These are phyloP conservation scores for Pelargonium fulgidum DNA, from an alignment of 441 rosid genomes.

Conservation along the genomic window DNA sequence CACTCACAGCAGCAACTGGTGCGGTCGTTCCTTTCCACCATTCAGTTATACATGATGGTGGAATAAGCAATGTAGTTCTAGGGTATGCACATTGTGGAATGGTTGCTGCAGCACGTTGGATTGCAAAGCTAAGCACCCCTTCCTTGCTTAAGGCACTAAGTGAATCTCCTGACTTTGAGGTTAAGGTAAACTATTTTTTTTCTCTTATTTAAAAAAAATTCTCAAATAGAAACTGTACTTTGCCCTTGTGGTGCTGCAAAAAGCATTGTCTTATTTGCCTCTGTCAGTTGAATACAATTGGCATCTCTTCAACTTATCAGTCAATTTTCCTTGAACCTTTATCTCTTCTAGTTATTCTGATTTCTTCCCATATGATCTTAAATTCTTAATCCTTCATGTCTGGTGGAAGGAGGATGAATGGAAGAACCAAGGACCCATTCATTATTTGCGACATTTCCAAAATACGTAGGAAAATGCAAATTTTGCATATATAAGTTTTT, in stretches of 20 bases:
- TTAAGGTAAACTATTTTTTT: conserved; percentile 50
- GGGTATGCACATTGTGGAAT: conserved; percentile 99
- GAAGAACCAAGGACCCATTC: neutral
- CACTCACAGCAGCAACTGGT: conserved; percentile 93
- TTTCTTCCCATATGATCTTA: neutral
- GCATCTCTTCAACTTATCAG: neutral
- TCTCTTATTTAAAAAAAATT: neutral
- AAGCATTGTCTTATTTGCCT: neutral
- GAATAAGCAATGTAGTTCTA: conserved; percentile 81
- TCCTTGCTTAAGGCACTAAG: conserved; percentile 60
- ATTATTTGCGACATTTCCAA: neutral
- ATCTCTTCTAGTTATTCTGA: conserved; percentile 2
- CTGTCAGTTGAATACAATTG: neutral
- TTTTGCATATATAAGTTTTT: neutral
- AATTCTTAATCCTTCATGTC: neutral
- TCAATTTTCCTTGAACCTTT: neutral
- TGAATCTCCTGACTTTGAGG: conserved; percentile 61
- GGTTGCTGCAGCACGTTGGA: conserved; percentile 99
- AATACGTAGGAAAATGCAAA: neutral
- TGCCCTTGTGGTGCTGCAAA: neutral
- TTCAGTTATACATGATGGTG: conserved; percentile 88
- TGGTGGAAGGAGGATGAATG: neutral
- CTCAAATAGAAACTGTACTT: neutral
- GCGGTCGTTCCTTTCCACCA: conserved; percentile 98
- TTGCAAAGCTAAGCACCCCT: conserved; percentile 83